Conservation (phyloP, 805 yeast species). For the Kazachstania kunashirensis region DNA sequence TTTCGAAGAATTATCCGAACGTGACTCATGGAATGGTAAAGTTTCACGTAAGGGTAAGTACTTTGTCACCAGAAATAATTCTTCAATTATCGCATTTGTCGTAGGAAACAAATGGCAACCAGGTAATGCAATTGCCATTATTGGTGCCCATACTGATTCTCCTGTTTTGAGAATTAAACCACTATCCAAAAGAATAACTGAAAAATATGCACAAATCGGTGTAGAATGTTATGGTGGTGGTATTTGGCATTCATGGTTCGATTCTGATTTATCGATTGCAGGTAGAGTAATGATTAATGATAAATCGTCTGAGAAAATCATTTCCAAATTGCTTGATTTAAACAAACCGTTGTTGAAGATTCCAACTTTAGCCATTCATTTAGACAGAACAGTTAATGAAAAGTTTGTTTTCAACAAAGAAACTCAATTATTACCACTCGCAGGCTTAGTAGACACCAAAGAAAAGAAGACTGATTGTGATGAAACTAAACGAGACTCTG, state of each 20-base stretch:
- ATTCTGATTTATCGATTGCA: slow-evolving; percentile 82
- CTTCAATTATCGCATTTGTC: slow-evolving; percentile 80
- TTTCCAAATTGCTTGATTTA: slow-evolving; percentile 66
- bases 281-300: slow-evolving; percentile 75
- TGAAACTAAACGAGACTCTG: slow-evolving; percentile 35
- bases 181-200: slow-evolving; percentile 53
- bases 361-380: slow-evolving; percentile 90
- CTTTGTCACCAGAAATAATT: slow-evolving; percentile 81
- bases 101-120: slow-evolving; percentile 64
- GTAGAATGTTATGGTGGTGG: slow-evolving; percentile 96
- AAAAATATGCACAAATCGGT: slow-evolving; percentile 81
- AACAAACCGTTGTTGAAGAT: slow-evolving; percentile 79
- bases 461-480: slow-evolving; percentile 13
- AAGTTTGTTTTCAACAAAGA: slow-evolving; percentile 88
- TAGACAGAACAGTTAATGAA: slow-evolving; percentile 63
- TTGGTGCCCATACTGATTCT: slow-evolving; percentile 95
- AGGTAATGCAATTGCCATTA: slow-evolving; percentile 77
- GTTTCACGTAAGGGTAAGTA: slow-evolving; percentile 54
- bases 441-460: slow-evolving; percentile 44
- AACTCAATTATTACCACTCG: slow-evolving; percentile 75
- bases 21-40: slow-evolving; percentile 54
- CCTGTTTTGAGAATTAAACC: slow-evolving; percentile 89
- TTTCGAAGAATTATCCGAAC: slow-evolving; percentile 63
- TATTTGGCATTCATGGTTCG: slow-evolving; percentile 95
- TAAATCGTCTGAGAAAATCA: slow-evolving; percentile 36